Base-by-base conservation (phyloP, 352 stramenopile species). In the Phytophthora lateralis region DNA sequence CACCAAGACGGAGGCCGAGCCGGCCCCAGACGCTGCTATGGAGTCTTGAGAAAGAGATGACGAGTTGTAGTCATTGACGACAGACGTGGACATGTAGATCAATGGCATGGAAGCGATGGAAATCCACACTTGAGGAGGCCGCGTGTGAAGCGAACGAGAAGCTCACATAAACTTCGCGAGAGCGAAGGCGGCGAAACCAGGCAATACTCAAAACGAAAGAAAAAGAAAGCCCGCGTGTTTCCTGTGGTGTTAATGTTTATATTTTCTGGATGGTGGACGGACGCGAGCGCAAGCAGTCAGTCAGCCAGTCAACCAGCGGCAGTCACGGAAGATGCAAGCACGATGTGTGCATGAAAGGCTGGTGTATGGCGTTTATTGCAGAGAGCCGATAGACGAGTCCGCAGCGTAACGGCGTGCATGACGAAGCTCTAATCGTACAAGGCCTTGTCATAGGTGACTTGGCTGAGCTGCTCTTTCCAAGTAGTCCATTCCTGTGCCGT, bases 401-500 rank as follows among this genome's bases (percentile, higher is more conserved):
- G 17, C n/a, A n/a, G 17, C 34, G 17, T 20, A 53, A 59, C 5
- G 3, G 32, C 15, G 34, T 6, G 10, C 12, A 39, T 46, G 24
- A 38, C 44, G 6, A 45, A 56, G 45, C 17, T 66, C 73, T 73
- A 95, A 30, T 93, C 80, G 73, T 91, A 95, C 56, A 95, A 65
- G 24, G 80, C 63, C 63, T 90, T 88, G 69, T 93, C 82, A 69
- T 91, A 90, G 37, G 75, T 77, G 62, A 93, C 79, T 9, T 81
- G 70, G 55, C 78, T 73, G 14, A 92, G 76, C 58, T 95, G 69
- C 21, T 88, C 76, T 68, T 95, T 95, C 84, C 86, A 93, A 48
- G 82, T 93, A 44, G 73, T 74, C 84, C 86, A 95, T 67, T 93
- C 86, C 48, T 90, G 69, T 6, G 84, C 79, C 0, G 86, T 95